Evolutionary conservation across 106 monocot species (phyloP).

Genomic region (Apostasia ramifera): DNA sequence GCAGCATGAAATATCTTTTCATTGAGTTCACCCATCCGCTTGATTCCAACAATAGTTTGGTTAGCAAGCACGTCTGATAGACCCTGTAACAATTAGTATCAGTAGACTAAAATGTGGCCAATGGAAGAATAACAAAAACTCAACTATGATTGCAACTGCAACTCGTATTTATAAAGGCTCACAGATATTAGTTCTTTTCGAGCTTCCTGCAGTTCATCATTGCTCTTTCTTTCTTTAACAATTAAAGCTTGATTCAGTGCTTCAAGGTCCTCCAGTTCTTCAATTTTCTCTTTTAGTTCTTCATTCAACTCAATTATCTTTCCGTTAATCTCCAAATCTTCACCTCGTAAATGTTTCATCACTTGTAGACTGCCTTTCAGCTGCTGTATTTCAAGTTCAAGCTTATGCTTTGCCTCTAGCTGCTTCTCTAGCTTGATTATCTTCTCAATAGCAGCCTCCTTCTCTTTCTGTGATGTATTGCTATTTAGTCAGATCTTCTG

Average conservation of each 20-base stretch:
- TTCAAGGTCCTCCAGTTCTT: constrained; percentile 68
- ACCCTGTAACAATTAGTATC: constrained; percentile 14
- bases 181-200: constrained; percentile 53
- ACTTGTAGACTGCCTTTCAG: constrained; percentile 62
- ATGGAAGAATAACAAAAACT: neutral
- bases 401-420: constrained; percentile 72
- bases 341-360: constrained; percentile 51
- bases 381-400: constrained; percentile 82
- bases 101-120: neutral
- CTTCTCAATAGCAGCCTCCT: constrained; percentile 55
- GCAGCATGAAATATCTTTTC: constrained; percentile 20
- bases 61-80: constrained; percentile 10
- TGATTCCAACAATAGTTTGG: constrained; percentile 26
- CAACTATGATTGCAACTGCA: neutral
- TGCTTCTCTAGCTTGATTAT: constrained; percentile 68
- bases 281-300: constrained; percentile 61
- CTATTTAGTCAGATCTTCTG: neutral
- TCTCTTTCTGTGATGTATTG: constrained; percentile 45
- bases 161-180: constrained; percentile 1
- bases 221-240: constrained; percentile 55
- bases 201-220: constrained; percentile 73
- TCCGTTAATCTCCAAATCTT: constrained; percentile 22
- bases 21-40: constrained; percentile 49
- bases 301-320: constrained; percentile 50
- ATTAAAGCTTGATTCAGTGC: constrained; percentile 44